phyloP scores from a whole-genome alignment of 1,284 basidiomycete species.

The Puccinia novopanici region DNA sequence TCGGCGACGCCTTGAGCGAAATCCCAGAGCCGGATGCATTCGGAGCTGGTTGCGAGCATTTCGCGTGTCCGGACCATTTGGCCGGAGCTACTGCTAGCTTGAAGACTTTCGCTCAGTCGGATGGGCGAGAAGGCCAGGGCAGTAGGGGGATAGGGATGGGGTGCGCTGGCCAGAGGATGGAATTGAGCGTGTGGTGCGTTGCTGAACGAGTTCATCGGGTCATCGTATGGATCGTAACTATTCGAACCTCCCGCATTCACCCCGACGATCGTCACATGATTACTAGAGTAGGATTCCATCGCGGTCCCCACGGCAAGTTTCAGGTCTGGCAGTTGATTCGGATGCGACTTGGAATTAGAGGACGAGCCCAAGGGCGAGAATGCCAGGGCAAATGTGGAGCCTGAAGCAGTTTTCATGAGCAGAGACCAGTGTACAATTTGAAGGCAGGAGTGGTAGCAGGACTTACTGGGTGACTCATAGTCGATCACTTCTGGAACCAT shows the following conservation, averaged over 20 bases:
- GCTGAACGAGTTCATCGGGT: slow-evolving; percentile 26
- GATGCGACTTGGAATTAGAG: slow-evolving; percentile 32
- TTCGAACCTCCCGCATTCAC: background rate
- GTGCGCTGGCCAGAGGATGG: slow-evolving; percentile 31
- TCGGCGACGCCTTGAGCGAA: slow-evolving; percentile 31
- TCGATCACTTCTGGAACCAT: slow-evolving; percentile 30
- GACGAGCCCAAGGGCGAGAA: slow-evolving; percentile 36
- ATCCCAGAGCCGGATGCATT: slow-evolving; percentile 46
- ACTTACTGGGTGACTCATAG: slow-evolving; percentile 34
- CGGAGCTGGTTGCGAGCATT: slow-evolving; percentile 46
- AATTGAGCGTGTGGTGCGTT: slow-evolving; percentile 19
- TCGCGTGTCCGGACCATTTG: slow-evolving; percentile 40
- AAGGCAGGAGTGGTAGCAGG: background rate
- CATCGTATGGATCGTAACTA: slow-evolving; percentile 42
- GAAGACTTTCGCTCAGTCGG: slow-evolving; percentile 35
- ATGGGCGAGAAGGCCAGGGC: slow-evolving; percentile 39
- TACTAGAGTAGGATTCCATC: slow-evolving; percentile 38
- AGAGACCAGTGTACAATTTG: background rate
- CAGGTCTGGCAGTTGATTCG: slow-evolving; percentile 26
- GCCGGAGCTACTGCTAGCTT: slow-evolving; percentile 26
- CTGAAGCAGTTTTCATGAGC: too few relatives aligned
- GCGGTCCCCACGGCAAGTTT: slow-evolving; percentile 35
- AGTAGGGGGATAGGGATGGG: slow-evolving; percentile 48
- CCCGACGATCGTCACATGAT: slow-evolving; percentile 45
- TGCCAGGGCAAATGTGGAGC: slow-evolving; percentile 37